Evolutionary conservation across 306 rosid species (phyloP).

Genomic region (Inga leiocalycina): DNA sequence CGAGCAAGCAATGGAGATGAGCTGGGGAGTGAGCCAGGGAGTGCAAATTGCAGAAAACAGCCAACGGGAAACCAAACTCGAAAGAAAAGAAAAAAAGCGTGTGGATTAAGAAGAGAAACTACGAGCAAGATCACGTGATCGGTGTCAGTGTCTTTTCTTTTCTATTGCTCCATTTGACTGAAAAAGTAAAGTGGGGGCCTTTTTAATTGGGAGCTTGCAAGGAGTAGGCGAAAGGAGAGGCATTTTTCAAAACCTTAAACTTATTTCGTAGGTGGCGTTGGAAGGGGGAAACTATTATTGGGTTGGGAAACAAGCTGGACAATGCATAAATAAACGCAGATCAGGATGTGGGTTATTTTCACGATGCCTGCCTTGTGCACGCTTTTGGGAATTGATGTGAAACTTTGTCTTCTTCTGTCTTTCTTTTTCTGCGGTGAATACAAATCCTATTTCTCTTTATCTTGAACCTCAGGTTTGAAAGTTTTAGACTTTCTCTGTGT

Average conservation of each 20-base stretch:
- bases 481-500: neutral
- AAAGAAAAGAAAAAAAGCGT: neutral
- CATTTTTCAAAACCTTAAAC: neutral
- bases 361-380: slow-evolving; percentile 3
- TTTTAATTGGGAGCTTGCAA: neutral
- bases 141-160: slow-evolving; percentile 18
- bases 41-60: neutral
- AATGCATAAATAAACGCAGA: neutral
- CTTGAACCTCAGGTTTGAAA: neutral
- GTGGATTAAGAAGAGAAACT: neutral
- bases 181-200: neutral
- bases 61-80: neutral
- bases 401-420: slow-evolving; percentile 6
- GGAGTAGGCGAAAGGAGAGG: neutral
- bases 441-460: neutral
- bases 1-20: neutral
- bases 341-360: slow-evolving; percentile 15
- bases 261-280: neutral
- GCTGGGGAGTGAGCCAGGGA: neutral
- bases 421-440: neutral
- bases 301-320: neutral
- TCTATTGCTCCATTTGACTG: neutral
- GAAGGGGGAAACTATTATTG: too few species aligned
- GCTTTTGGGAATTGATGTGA: slow-evolving; percentile 27
- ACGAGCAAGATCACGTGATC: slow-evolving; percentile 13